Percentiles rank a stretch among this genome's conserved stretches.
Conservation (phyloP, 805 yeast species). For the Starmerella lactis-condensi region DNA sequence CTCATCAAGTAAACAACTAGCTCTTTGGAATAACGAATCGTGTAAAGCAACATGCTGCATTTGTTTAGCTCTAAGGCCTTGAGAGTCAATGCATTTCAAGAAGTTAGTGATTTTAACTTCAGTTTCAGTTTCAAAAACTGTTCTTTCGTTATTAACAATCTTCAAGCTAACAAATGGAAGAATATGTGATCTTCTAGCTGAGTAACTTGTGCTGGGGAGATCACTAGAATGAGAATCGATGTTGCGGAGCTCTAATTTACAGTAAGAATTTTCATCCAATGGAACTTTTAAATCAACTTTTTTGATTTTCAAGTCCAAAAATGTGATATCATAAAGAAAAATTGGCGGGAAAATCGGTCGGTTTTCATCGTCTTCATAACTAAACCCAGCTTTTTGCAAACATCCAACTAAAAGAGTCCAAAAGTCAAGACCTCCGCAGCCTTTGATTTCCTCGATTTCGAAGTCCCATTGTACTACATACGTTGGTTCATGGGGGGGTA, state of each 20-base stretch:
- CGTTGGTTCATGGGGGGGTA: constrained; percentile 77
- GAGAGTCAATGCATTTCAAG: neutral
- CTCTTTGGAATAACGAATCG: constrained; percentile 71
- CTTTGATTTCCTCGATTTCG: constrained; percentile 37
- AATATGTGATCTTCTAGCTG: neutral
- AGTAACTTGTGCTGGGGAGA: neutral
- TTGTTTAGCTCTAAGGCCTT: neutral
- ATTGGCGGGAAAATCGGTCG: constrained; percentile 40
- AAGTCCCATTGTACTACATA: constrained; percentile 85
- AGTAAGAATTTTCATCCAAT: constrained; percentile 19
- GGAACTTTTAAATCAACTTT: constrained; percentile 27
- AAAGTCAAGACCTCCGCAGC: constrained; percentile 34
- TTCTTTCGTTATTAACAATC: neutral
- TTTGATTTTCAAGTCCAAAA: constrained; percentile 39
- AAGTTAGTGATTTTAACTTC: neutral
- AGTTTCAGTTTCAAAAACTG: neutral
- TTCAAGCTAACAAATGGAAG: neutral
- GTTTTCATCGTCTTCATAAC: constrained; percentile 62
- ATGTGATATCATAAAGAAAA: constrained; percentile 48
- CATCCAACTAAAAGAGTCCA: constrained; percentile 27
- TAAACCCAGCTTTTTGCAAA: constrained; percentile 34
- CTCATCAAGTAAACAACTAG: constrained; percentile 41
- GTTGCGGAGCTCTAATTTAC: neutral
- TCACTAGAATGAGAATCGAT: neutral
- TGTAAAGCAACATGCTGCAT: constrained; percentile 39